phyloP scores from a whole-genome alignment of 2,329 filamentous ascomycete genomes.

The Plectosphaerella plurivora region DNA sequence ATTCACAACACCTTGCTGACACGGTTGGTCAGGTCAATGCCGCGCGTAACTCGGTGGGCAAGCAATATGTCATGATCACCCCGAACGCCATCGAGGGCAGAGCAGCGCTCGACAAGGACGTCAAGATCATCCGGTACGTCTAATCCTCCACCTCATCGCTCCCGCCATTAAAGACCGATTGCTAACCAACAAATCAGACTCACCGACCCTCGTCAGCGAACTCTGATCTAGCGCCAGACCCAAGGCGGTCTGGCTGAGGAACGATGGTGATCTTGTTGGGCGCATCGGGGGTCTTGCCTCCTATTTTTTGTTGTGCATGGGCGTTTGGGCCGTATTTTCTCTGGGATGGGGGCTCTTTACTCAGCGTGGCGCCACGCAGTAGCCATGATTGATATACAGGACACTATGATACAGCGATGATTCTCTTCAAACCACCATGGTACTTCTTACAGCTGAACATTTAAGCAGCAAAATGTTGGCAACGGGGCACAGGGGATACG shows the following conservation, averaged over 20 bases:
- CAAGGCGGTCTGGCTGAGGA: background rate
- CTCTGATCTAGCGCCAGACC: slow-evolving; percentile 19
- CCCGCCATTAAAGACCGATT: background rate
- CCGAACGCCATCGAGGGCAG: slow-evolving; percentile 74
- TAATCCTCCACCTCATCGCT: background rate
- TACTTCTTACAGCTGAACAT: too few species aligned
- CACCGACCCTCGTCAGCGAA: slow-evolving; percentile 55
- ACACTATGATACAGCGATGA: slow-evolving; percentile 4
- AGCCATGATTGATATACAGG: background rate
- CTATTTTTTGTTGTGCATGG: too few species aligned
- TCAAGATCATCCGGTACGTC: slow-evolving; percentile 69
- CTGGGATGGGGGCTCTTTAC: too few species aligned
- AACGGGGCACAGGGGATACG: background rate
- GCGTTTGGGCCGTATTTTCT: too few species aligned
- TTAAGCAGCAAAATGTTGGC: background rate
- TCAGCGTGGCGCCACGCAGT: too few species aligned
- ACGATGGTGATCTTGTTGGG: background rate
- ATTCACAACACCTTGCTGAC: background rate
- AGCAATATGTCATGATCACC: slow-evolving; percentile 95
- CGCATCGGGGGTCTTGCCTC: too few species aligned
- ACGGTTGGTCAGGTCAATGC: slow-evolving; percentile 60
- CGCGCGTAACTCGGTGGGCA: slow-evolving; percentile 78
- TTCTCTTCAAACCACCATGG: background rate
- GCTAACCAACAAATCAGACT: slow-evolving; percentile 33
- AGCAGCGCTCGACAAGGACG: slow-evolving; percentile 58